Base-by-base conservation (phyloP, 306 rosid species). In the Macrotyloma uniflorum region DNA sequence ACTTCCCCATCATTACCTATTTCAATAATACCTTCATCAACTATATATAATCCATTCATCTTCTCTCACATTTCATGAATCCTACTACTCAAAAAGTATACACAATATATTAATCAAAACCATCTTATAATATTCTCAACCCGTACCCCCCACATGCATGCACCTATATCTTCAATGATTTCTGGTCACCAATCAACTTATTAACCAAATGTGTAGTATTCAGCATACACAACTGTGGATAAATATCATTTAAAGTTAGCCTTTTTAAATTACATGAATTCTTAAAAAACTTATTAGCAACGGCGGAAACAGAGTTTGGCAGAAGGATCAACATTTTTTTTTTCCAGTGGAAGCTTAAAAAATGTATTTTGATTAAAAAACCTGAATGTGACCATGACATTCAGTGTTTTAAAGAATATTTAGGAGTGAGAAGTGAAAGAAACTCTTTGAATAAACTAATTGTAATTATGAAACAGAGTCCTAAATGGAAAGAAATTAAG, bases 1-100 rank as follows among this genome's bases (percentile, higher is more conserved):
- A 58, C 8, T 13, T 26, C 77, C 75, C 53, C 66, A 36, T 72
- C 54, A 54, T 72, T 23, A 23, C 43, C 67, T 72, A 72, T 36
- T 20, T 55, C 33, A 20, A 55, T 40, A 38, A 33, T 71, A 51
- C 3, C 4, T 19, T 33, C 49, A 5, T 36, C 63, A 30, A 20
- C 45, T 36, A 36, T 24, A 30, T 24, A 30, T 12, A 15, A 45
- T 3, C 15, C 42, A 24, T 68, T 46, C 55, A 45, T 23, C 36
- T 22, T 67, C 54, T 47, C 59, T 47, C 59, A 4, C 24, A 26
- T 1, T 46, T 8, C 18, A 69, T 16, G 43, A 46, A 26, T 26
- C 3, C 45, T n/a, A 28, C 43, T 9, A 28, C 18, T 70, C 20
- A 0, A 26, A 69, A 69, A 69, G 8, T 2, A 16, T 9, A 28